Base-by-base conservation (phyloP, 192 early-diverging fungal genomes). In the Powellomyces hirtus region DNA sequence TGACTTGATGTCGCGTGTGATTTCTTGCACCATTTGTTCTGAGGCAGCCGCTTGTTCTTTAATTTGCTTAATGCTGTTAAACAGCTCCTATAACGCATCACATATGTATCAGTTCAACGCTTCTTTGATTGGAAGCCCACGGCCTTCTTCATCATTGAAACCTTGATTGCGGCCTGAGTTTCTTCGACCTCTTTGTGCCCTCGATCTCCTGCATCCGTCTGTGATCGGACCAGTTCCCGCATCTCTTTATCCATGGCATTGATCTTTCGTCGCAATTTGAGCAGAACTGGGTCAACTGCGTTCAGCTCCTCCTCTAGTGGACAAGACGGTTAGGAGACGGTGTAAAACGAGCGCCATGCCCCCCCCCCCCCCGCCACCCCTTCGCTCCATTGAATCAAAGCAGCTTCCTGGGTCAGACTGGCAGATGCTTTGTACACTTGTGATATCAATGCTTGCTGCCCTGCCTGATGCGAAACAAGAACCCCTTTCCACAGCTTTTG, bases 1-100 rank as follows among this genome's bases (percentile, higher is more conserved):
- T 10, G 89, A 84, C 66, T 94, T 94, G 66, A 99, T 97, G 66
- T 99, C 97, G 59, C 90, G 84, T 13, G 97, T 98, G 46, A 99
- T 99, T 46, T 96, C 94, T 18, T 91, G 87, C 0, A 99, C 95
- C 84, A 90, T 90, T 16, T 84, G 76, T 55, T 97, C 95, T 0
- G 94, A 94, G 40, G 87, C 83, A 0, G 86, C 80, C 18, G 97
- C 92, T 72, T 94, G 91, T 50, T 87, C 79, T 53, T 90, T 89
- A 72, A 99, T 97, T 53, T 85, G 84, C 45, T 89, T 88, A 18
- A 97, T 92, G 29, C 87, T 86, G 14, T 81, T 77, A 77, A 91
- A 91, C 35, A 99, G 75, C 46, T 82, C 77, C 91, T 94, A 16
- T 33, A 65, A 33, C 55, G 24, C n/a, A n/a, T n/a, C n/a, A n/a